Evolutionary conservation across 768 basidiomycete species (phyloP), one percentile per base, ranked within the genome.

Genomic region (Myochromella boudieri): DNA sequence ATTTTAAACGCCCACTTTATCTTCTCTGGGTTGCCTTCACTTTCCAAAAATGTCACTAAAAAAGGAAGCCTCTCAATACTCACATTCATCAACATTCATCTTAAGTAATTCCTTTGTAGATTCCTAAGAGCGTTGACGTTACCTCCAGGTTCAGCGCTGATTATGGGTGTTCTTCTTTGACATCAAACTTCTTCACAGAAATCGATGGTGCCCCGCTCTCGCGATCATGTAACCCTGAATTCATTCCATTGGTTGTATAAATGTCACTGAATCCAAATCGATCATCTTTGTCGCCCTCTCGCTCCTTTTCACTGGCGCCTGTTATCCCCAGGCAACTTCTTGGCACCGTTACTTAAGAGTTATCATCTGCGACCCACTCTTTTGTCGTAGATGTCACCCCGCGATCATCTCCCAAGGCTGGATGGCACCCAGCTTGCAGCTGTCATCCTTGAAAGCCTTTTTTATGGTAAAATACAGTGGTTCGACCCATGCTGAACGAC

Each of bases 361-460:
- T 20, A 14, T 28, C 18, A 31, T 34, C 33, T 34, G 36, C 29
- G 37, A 21, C 37, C 31, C 49, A 44, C 42, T 42, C 44, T 15
- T 49, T 45, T 41, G 25, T 43, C 48, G 26, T 26, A 44, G 29
- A 56, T 59, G 58, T 60, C 58, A 22, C 53, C 56, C 11, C 54
- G 55, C 24, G 49, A 55, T 46, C 52, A 57, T 38, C 45, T 33
- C 17, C 58, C 58, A 27, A 37, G 58, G 32, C 45, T 57, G 5
- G 56, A 57, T 46, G 56, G 53, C 29, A 37, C 52, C 28, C 53
- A 57, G 41, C 50, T 60, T 15, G 51, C 47, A n/a, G 54, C 56
- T 17, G 32, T 49, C 5, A 20, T 60, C 4, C 37, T 48, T 27
- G 56, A 56, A 47, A 60, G 48, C 18, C n/a, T 50, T 37, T 43